Evolutionary conservation across 345 rosid species (phyloP).

Genomic region (Arabidopsis arenosa): DNA sequence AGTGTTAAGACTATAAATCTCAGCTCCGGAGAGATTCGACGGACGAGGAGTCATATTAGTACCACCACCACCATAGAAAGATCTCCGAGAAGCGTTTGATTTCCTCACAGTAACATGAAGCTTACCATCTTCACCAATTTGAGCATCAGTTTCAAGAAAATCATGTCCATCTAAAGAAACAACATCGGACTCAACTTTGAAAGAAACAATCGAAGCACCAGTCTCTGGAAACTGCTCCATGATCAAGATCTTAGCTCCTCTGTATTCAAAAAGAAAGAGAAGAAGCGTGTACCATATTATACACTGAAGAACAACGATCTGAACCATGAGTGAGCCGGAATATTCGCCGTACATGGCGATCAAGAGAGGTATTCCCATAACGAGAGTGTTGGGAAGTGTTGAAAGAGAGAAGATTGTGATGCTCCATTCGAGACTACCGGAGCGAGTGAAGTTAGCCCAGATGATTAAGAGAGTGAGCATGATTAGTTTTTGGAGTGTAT

Average conservation of each 20-base stretch:
- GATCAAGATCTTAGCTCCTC: conserved; percentile 85
- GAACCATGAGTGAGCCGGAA: conserved; percentile 88
- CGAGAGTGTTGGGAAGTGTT: conserved; percentile 88
- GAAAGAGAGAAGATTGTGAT: conserved; percentile 90
- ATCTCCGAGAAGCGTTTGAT: conserved; percentile 79
- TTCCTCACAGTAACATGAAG: conserved; percentile 84
- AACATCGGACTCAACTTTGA: conserved; percentile 88
- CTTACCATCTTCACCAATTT: conserved; percentile 86
- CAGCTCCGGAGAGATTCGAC: conserved; percentile 86
- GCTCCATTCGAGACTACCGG: conserved; percentile 87
- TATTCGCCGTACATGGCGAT: conserved; percentile 85
- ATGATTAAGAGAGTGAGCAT: conserved; percentile 61
- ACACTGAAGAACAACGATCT: conserved; percentile 89
- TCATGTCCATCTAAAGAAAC: conserved; percentile 81
- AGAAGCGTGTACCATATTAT: conserved; percentile 95
- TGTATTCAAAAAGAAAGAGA: conserved; percentile 84
- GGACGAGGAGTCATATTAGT: conserved; percentile 77
- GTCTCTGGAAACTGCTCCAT: conserved; percentile 96
- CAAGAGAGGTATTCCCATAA: conserved; percentile 93
- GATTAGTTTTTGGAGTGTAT: conserved; percentile 82
- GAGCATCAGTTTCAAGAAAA: conserved; percentile 81
- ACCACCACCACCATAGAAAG: conserved; percentile 42
- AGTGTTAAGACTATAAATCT: conserved; percentile 67
- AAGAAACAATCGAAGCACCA: conserved; percentile 82
- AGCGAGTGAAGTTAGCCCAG: conserved; percentile 67